Evolutionary conservation across 1,284 basidiomycete species (phyloP).

Genomic region (Cryptococcus floricola): DNA sequence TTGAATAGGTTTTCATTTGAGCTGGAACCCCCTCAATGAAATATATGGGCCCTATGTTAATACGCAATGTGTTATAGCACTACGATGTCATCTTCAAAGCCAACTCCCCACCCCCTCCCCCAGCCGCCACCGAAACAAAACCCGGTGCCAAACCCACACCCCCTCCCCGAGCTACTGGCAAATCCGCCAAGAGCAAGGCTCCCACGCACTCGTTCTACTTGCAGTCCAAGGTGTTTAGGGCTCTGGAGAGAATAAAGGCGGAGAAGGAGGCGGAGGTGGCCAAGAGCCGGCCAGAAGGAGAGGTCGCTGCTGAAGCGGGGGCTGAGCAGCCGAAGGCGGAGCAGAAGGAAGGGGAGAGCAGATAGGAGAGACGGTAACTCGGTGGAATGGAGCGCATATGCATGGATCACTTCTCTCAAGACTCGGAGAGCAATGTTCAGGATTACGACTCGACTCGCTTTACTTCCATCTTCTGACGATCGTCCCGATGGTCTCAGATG

Average conservation of each 20-base stretch:
- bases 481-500: too few relatives aligned
- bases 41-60: background rate
- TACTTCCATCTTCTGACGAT: too few relatives aligned
- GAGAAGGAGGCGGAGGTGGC: conserved; percentile 31
- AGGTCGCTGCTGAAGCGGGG: too few relatives aligned
- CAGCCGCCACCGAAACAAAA: conserved; percentile 32
- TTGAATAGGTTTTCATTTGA: background rate
- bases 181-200: conserved; percentile 21
- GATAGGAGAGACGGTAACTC: too few relatives aligned
- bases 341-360: too few relatives aligned
- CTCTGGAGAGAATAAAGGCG: conserved; percentile 74
- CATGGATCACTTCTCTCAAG: too few relatives aligned
- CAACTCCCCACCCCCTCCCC: conserved; percentile 60
- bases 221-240: conserved; percentile 92
- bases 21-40: background rate
- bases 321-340: too few relatives aligned
- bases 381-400: too few relatives aligned
- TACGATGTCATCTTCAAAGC: conserved; percentile 91
- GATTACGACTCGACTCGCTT: too few relatives aligned
- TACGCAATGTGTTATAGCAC: conserved; percentile 56
- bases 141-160: conserved; percentile 49
- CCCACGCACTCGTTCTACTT: conserved; percentile 75
- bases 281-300: conserved; percentile 1
- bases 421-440: too few relatives aligned
- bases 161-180: conserved; percentile 33